Evolutionary conservation across 2,329 filamentous ascomycete genomes (phyloP).

Genomic region (Amauroascus verrucosus): DNA sequence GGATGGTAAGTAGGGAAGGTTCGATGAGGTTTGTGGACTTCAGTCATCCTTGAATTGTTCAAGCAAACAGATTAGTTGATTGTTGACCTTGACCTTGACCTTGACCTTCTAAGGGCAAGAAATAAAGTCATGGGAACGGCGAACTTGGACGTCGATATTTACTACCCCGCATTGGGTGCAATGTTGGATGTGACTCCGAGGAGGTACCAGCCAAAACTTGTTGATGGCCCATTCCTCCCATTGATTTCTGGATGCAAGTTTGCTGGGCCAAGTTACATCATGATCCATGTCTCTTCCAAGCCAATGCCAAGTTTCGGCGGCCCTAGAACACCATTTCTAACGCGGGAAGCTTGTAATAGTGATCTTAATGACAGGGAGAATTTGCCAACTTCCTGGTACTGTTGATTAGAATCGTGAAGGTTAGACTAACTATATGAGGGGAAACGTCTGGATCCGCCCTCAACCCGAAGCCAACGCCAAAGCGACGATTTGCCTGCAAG

Average conservation of each 20-base stretch:
- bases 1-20: conserved; percentile 23
- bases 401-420: background rate
- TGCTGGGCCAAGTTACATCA: background rate
- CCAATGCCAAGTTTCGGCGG: background rate
- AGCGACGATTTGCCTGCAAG: background rate
- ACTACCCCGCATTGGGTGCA: background rate
- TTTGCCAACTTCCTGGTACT: background rate
- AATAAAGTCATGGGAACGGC: background rate
- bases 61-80: background rate
- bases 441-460: too few species aligned
- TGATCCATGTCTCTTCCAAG: background rate
- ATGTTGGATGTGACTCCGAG: background rate
- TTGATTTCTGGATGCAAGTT: background rate
- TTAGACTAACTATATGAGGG: too few species aligned
- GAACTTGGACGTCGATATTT: background rate
- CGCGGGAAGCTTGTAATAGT: background rate
- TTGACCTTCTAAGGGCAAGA: background rate
- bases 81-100: too few species aligned
- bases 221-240: background rate
- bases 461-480: background rate
- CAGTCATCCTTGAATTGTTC: background rate
- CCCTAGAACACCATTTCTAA: background rate
- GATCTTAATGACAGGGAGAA: background rate
- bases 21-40: conserved; percentile 5
- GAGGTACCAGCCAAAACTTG: background rate